phyloP scores from a whole-genome alignment of 148 eudicot species.

The Rhododendron griersonianum region DNA sequence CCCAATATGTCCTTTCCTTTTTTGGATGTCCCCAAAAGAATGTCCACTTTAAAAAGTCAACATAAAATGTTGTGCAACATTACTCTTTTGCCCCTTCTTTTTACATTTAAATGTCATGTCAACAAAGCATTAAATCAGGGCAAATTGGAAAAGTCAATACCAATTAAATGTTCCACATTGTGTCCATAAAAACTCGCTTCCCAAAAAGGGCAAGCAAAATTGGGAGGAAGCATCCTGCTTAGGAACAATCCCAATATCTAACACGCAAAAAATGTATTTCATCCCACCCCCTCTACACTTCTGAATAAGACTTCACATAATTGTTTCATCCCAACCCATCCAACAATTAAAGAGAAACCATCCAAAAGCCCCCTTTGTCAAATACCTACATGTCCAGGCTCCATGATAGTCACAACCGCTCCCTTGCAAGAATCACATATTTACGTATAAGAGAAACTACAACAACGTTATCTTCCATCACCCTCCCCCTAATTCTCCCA shows the following conservation, averaged over 20 bases:
- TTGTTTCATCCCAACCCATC: constrained; percentile 45
- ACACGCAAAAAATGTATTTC: constrained; percentile 13
- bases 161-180: background rate
- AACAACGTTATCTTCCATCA: constrained; percentile 41
- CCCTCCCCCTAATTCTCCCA: constrained; percentile 40
- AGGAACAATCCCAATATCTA: constrained; percentile 6
- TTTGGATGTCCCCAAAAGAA: background rate
- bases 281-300: background rate
- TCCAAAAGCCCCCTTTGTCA: constrained; percentile 45
- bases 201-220: background rate
- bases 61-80: background rate
- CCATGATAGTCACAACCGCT: constrained; percentile 76
- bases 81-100: background rate
- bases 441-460: constrained; percentile 93
- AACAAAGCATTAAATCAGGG: background rate
- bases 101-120: background rate
- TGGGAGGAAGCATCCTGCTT: constrained; percentile 10
- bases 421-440: constrained; percentile 99
- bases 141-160: background rate
- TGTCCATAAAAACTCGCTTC: background rate
- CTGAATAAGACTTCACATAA: constrained; percentile 3
- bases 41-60: background rate
- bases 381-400: constrained; percentile 86
- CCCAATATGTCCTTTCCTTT: background rate
- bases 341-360: constrained; percentile 38